Conservation (phyloP, 257 asterid genomes). For the Rauvolfia tetraphylla region DNA sequence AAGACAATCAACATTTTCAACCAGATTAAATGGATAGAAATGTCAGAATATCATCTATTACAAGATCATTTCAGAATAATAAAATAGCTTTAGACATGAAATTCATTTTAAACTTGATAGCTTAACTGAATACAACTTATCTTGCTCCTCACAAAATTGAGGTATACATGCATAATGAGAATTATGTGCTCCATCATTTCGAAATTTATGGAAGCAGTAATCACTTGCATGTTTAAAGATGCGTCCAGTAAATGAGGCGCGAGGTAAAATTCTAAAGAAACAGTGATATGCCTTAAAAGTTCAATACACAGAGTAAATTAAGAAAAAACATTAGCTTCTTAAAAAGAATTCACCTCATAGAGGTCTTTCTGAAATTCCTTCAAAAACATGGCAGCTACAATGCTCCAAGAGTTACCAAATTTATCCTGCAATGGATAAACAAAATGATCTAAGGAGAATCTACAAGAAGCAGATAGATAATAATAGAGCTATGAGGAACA, state of each 20-base stretch:
- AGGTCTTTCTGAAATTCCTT: constrained; percentile 65
- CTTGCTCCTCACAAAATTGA: neutral
- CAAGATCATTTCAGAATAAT: neutral
- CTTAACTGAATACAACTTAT: neutral
- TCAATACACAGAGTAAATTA: neutral
- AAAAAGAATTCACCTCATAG: constrained; percentile 57
- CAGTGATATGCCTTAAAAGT: neutral
- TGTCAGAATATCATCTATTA: neutral
- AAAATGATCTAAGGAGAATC: constrained; percentile 24
- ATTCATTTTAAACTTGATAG: neutral
- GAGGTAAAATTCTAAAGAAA: neutral
- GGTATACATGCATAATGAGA: neutral
- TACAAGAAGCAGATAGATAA: constrained; percentile 9
- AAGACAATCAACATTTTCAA: neutral
- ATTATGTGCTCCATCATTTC: neutral
- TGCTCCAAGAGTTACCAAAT: constrained; percentile 79
- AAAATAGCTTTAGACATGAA: neutral
- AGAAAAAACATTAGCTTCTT: neutral
- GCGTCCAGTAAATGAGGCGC: neutral
- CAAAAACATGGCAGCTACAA: constrained; percentile 71
- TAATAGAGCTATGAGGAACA: neutral
- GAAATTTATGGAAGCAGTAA: neutral
- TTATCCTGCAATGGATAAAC: constrained; percentile 56
- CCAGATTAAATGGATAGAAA: neutral
- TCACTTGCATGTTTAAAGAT: neutral